These are phyloP conservation scores for Neoboletus brunneissimus DNA, from an alignment of 768 basidiomycete species.

Conservation along the genomic window DNA sequence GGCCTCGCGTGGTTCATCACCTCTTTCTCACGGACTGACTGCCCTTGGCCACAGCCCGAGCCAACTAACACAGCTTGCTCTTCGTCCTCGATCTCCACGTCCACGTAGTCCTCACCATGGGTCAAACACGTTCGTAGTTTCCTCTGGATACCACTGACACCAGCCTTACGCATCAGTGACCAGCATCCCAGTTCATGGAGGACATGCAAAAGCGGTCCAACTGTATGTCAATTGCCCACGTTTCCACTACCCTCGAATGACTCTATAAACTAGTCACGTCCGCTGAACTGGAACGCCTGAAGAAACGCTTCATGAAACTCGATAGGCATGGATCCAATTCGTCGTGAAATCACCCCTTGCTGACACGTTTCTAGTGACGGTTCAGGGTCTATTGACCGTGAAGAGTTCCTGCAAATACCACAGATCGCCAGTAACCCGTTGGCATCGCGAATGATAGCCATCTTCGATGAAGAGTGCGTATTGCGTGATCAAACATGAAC, in stretches of 20 bases:
- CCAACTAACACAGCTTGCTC: not conserved
- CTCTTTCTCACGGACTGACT: slow-evolving; percentile 22
- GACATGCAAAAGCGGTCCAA: slow-evolving; percentile 98
- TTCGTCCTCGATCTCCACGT: not conserved
- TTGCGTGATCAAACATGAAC: slow-evolving; percentile 5
- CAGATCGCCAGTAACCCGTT: slow-evolving; percentile 98
- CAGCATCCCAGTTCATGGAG: slow-evolving; percentile 94
- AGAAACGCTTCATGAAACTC: slow-evolving; percentile 99
- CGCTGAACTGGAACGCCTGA: slow-evolving; percentile 88
- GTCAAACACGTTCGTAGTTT: slow-evolving; percentile 71
- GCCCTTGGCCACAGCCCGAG: not conserved
- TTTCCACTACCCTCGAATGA: slow-evolving; percentile 4
- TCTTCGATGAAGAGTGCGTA: slow-evolving; percentile 97
- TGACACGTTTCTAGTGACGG: slow-evolving; percentile 63
- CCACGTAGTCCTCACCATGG: slow-evolving; percentile 49
- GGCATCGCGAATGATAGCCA: slow-evolving; percentile 97
- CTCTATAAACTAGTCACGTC: slow-evolving; percentile 71
- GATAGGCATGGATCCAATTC: slow-evolving; percentile 61
- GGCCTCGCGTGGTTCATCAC: not conserved
- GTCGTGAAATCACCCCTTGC: not conserved
- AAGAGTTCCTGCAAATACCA: slow-evolving; percentile 98
- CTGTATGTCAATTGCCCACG: slow-evolving; percentile 58
- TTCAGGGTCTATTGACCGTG: slow-evolving; percentile 96
- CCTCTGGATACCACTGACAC: not conserved
- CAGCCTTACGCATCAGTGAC: slow-evolving; percentile 8